Percentiles rank a stretch among this genome's conserved stretches.
phyloP scores from a whole-genome alignment of 2,329 filamentous ascomycete species.

The Fusarium sp. region DNA sequence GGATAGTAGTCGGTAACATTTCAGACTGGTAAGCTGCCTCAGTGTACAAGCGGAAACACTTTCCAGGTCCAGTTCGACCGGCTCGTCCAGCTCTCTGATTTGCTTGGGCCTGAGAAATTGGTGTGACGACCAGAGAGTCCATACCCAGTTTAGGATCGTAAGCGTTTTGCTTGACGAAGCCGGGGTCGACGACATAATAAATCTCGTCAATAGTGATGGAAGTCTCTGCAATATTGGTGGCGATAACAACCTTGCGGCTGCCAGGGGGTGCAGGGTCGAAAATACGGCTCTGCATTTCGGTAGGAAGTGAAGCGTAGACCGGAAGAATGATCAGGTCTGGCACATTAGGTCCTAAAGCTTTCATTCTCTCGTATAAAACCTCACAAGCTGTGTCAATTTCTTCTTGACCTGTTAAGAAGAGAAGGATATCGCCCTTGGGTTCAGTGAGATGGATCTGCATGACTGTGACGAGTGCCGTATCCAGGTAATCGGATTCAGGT shows the following conservation, averaged over 20 bases:
- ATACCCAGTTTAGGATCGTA: conserved; percentile 98
- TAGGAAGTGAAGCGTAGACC: conserved; percentile 94
- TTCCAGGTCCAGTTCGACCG: conserved; percentile 93
- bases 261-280: conserved; percentile 93
- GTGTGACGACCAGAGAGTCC: conserved; percentile 95
- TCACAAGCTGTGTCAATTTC: conserved; percentile 97
- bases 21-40: conserved; percentile 96
- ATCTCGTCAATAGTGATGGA: conserved; percentile 98
- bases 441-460: conserved; percentile 99
- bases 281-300: conserved; percentile 92
- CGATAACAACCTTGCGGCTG: conserved; percentile 92
- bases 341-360: conserved; percentile 87
- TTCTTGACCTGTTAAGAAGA: conserved; percentile 97
- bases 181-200: conserved; percentile 96
- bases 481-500: conserved; percentile 94
- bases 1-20: conserved; percentile 95
- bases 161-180: conserved; percentile 97
- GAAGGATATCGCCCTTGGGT: conserved; percentile 90
- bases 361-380: conserved; percentile 95
- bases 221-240: conserved; percentile 98
- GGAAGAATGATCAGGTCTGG: conserved; percentile 93
- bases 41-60: conserved; percentile 95
- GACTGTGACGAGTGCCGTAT: conserved; percentile 92
- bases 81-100: conserved; percentile 94
- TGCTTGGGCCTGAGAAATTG: conserved; percentile 95